These are phyloP conservation scores for Acanthamoeba sp. DNA, from an alignment of 208 protist species.

Conservation along the genomic window DNA sequence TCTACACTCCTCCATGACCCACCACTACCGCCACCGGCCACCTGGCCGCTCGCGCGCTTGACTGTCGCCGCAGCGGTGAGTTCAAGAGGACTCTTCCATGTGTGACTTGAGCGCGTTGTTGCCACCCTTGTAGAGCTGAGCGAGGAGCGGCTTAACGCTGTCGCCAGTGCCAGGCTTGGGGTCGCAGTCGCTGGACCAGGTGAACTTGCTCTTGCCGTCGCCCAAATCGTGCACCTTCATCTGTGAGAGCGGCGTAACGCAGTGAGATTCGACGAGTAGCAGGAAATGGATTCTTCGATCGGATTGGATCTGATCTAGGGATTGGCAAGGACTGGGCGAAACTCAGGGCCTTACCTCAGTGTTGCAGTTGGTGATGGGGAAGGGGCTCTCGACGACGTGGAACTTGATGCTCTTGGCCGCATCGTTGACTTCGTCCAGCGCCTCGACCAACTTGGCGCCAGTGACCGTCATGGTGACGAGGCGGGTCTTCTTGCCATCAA, in stretches of 20 bases:
- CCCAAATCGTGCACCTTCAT: slow-evolving; percentile 41
- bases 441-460: slow-evolving; percentile 30
- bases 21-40: too few species aligned
- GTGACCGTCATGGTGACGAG: slow-evolving; percentile 32
- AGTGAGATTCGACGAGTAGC: neutral
- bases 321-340: too few species aligned
- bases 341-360: neutral
- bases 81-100: slow-evolving; percentile 4
- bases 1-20: too few species aligned
- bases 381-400: slow-evolving; percentile 51
- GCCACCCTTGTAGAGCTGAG: slow-evolving; percentile 53
- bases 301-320: too few species aligned
- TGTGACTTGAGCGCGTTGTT: slow-evolving; percentile 32
- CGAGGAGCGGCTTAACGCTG: slow-evolving; percentile 47
- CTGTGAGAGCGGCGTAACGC: neutral
- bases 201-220: slow-evolving; percentile 46
- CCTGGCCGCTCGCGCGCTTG: too few species aligned
- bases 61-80: too few species aligned
- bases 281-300: neutral
- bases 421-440: slow-evolving; percentile 20
- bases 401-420: slow-evolving; percentile 26
- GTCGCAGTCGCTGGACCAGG: slow-evolving; percentile 47
- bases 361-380: slow-evolving; percentile 29
- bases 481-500: slow-evolving; percentile 35
- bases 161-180: slow-evolving; percentile 53